Percentiles rank a stretch among this genome's conserved stretches.
phyloP scores from a whole-genome alignment of 352 stramenopile genomes.

The Pythium brassicae region DNA sequence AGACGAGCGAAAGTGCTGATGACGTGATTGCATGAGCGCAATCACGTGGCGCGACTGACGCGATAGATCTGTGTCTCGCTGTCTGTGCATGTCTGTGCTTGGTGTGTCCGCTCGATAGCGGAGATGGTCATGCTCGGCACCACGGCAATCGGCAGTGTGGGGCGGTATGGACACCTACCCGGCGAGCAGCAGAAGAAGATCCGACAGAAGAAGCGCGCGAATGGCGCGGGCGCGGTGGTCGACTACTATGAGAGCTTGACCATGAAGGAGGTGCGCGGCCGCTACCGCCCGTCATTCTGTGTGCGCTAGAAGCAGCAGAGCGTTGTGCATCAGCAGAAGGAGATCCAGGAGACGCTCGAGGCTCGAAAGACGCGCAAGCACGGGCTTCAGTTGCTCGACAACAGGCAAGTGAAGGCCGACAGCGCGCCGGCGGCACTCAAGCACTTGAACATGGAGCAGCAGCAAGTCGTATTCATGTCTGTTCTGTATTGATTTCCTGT shows the following conservation, averaged over 20 bases:
- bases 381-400: conserved; percentile 58
- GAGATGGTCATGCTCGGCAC: conserved; percentile 98
- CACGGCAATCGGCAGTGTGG: conserved; percentile 90
- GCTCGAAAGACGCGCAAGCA: conserved; percentile 72
- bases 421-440: conserved; percentile 76
- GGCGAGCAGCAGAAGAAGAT: conserved; percentile 85
- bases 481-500: too few relatives aligned
- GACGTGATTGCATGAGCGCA: too few relatives aligned
- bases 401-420: conserved; percentile 78
- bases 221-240: conserved; percentile 57
- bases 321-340: conserved; percentile 93
- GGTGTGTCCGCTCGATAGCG: conserved; percentile 78
- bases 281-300: conserved; percentile 96
- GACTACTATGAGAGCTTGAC: conserved; percentile 43
- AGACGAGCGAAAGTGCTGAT: conserved; percentile 5
- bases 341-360: conserved; percentile 84
- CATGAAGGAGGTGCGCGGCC: conserved; percentile 97
- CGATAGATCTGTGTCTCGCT: background rate
- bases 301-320: conserved; percentile 97
- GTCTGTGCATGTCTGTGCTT: conserved; percentile 5
- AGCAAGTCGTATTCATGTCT: too few relatives aligned
- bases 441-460: conserved; percentile 87
- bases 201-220: conserved; percentile 61
- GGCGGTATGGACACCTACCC: conserved; percentile 86
- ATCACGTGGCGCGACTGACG: background rate